Conservation (phyloP, 2,329 filamentous ascomycete species). For the Magnaporthales sp. region DNA sequence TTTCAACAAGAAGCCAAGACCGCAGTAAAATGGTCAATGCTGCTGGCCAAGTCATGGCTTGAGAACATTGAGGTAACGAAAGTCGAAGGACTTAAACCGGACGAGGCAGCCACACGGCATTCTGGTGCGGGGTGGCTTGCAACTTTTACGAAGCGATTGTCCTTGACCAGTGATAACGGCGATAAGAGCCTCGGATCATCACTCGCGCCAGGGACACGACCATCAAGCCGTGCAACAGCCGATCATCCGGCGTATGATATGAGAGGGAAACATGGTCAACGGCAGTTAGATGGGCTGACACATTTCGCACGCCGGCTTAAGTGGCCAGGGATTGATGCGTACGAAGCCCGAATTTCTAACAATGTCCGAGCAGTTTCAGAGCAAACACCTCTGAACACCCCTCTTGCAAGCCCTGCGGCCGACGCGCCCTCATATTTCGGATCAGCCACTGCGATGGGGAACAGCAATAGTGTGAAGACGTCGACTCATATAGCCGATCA, state of each 20-base stretch:
- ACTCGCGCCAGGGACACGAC: constrained; percentile 8
- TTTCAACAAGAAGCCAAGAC: constrained; percentile 54
- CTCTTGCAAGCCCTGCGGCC: constrained; percentile 25
- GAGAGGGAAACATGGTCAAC: constrained; percentile 44
- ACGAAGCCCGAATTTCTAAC: constrained; percentile 37
- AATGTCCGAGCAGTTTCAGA: constrained; percentile 35
- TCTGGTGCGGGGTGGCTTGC: constrained; percentile 42
- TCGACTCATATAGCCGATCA: constrained; percentile 6
- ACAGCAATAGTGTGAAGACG: constrained; percentile 11
- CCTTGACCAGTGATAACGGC: constrained; percentile 25
- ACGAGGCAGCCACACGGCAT: constrained; percentile 22
- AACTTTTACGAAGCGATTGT: constrained; percentile 46
- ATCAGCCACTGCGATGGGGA: constrained; percentile 13
- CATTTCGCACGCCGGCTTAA: constrained; percentile 55
- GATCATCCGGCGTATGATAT: constrained; percentile 36
- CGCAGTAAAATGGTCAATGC: constrained; percentile 59
- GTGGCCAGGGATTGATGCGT: constrained; percentile 52
- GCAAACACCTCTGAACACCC: constrained; percentile 28
- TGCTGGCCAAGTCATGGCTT: constrained; percentile 58
- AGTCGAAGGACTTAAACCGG: constrained; percentile 20
- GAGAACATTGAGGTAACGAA: constrained; percentile 55
- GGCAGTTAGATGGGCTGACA: constrained; percentile 52
- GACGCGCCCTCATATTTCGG: constrained; percentile 39
- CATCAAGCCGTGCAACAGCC: constrained; percentile 14
- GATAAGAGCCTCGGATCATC: constrained; percentile 26